These are phyloP conservation scores for Populus tomentosa DNA, from an alignment of 441 rosid species.

Conservation along the genomic window DNA sequence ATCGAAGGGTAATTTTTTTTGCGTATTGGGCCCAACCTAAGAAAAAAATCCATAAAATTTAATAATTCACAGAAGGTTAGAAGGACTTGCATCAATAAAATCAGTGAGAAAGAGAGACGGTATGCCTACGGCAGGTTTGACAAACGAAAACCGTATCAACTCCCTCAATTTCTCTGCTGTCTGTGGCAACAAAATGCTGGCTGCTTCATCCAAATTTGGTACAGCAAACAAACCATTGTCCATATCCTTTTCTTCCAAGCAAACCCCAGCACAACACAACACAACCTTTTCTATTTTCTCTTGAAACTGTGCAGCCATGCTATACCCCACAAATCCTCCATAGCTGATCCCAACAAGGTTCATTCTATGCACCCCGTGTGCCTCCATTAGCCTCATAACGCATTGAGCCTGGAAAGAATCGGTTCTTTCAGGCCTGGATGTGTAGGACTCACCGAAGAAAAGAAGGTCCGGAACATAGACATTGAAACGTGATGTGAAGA, in stretches of 20 bases:
- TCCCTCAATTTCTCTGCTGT: constrained; percentile 63
- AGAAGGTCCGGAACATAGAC: constrained; percentile 70
- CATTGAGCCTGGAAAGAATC: constrained; percentile 59
- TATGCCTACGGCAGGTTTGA: constrained; percentile 43
- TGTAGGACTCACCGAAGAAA: constrained; percentile 51
- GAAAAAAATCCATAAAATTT: too few relatives aligned
- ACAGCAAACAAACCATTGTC: constrained; percentile 53
- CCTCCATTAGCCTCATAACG: constrained; percentile 46
- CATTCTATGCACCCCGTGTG: constrained; percentile 39
- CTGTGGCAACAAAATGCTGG: constrained; percentile 50
- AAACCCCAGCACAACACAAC: constrained; percentile 65
- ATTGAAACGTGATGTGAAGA: constrained; percentile 47
- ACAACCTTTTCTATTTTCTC: constrained; percentile 50
- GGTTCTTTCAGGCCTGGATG: constrained; percentile 35
- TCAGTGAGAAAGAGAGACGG: constrained; percentile 60
- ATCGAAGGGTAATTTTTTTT: neutral
- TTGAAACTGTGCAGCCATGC: constrained; percentile 55
- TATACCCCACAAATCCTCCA: constrained; percentile 74
- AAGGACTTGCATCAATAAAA: constrained; percentile 51
- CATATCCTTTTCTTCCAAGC: constrained; percentile 75
- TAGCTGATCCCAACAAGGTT: constrained; percentile 64
- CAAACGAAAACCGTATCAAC: constrained; percentile 47
- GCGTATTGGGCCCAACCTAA: too few relatives aligned
- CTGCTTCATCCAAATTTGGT: constrained; percentile 53
- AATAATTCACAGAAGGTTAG: neutral